Conservation (phyloP, 345 rosid genomes). For the Geranium rotundifolium region DNA sequence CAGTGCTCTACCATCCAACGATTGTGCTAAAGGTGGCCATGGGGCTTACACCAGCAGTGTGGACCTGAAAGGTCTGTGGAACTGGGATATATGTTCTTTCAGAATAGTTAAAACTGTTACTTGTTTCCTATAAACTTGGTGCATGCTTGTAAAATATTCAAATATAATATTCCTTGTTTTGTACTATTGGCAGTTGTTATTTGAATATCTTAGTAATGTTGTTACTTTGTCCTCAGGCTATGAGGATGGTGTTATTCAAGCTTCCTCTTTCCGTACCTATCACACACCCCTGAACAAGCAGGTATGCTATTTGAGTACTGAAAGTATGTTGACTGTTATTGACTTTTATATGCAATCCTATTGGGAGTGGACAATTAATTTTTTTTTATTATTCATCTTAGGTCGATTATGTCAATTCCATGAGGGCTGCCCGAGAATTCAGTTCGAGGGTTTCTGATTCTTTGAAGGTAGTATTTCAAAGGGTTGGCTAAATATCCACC, state of each 20-base stretch:
- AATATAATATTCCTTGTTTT: neutral
- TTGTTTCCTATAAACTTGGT: neutral
- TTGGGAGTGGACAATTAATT: neutral
- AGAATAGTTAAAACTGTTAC: no score
- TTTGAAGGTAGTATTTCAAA: slow-evolving; percentile 45
- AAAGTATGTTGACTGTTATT: slow-evolving; percentile 3
- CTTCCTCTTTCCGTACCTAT: slow-evolving; percentile 97
- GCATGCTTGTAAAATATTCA: neutral
- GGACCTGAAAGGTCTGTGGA: slow-evolving; percentile 57
- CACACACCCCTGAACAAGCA: slow-evolving; percentile 94
- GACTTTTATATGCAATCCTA: neutral
- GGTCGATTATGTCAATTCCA: slow-evolving; percentile 80
- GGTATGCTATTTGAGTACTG: slow-evolving; percentile 27
- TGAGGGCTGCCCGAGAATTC: slow-evolving; percentile 89
- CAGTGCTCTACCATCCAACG: slow-evolving; percentile 81
- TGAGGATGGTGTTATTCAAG: slow-evolving; percentile 62
- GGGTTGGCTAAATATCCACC: neutral
- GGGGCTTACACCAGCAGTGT: slow-evolving; percentile 94
- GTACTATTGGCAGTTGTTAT: neutral
- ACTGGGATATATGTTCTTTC: slow-evolving; percentile 8
- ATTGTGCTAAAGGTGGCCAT: slow-evolving; percentile 97
- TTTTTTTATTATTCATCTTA: slow-evolving; percentile 16
- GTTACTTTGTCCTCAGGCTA: slow-evolving; percentile 37
- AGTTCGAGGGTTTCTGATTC: slow-evolving; percentile 63
- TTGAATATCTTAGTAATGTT: neutral